Base-by-base conservation (phyloP, 768 basidiomycete genomes). In the Termitomyces sp. region DNA sequence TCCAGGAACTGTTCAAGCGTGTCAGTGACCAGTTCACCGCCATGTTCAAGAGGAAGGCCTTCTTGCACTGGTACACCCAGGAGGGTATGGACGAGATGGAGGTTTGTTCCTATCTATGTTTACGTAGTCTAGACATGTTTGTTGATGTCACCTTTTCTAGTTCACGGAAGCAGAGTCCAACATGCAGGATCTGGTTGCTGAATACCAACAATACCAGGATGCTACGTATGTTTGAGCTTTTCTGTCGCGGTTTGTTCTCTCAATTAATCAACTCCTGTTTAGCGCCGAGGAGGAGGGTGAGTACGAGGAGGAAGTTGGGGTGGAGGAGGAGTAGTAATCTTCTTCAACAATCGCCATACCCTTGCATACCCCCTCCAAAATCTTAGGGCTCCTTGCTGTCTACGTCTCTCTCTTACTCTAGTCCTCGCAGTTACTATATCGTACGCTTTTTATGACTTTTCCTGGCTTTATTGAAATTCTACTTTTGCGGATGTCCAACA, bases 11-110 rank as follows among this genome's bases (percentile, higher is more conserved):
- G 64, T 98, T 98, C 92, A 94, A 95, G 81, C 95, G 96, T 79
- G 94, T 98, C 71, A 90, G 87, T 63, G 94, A 96, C 71, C 95
- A 98, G 73, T 98, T 99, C 85, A 92, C 92, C 60, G 92, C 93
- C 75, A 99, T 98, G 97, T 96, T 95, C 84, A 92, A 90, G 85
- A 83, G 96, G 71, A 98, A 98, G 80, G 95, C 95, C 25, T 95
- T 95, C 85, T 83, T 94, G 86, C 91, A 96, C 73, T 96, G 95
- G 95, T 98, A 98, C 75, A 98, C 95, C 35, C 93, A 96, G 73
- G 97, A 98, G 80, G 97, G 97, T 72, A 98, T 99, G 96, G 96
- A 95, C 71, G 93, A 94, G 82, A 92, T 94, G 92, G 92, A 95
- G 81, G 82, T 82, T 51, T 44, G 78, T 70, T n/a, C n/a, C 21